Evolutionary conservation across 2,329 filamentous ascomycete genomes (phyloP), one percentile per base, ranked within the genome.

Genomic region (Boeremia exigua): DNA sequence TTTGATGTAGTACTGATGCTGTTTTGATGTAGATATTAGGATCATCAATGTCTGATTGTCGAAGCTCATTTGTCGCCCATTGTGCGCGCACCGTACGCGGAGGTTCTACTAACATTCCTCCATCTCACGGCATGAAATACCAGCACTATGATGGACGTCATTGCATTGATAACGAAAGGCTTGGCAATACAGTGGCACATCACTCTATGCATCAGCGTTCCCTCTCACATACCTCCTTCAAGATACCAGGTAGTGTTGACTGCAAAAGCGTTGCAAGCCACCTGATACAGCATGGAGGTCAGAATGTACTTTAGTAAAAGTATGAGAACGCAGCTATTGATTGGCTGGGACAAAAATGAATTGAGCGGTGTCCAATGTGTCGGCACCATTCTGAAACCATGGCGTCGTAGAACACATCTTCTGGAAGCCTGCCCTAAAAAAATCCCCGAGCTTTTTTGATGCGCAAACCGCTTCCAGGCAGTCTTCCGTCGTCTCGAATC

Each of bases 331-430:
- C 14, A 14, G 6, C 4, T 11, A 10, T 23, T 50, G 32, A 51
- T 56, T 34, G 47, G 42, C 5, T 32, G 3, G 11, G 7, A 37
- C 11, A 11, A 14, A 7, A 15, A 15, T 37, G 37, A 33, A 40
- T n/a, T 45, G 28, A 28, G 34, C 25, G 27, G 36, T 48, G 15
- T 9, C 42, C 54, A 56, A 52, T 40, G 56, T 36, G 43, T 56
- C 60, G 60, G 60, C 56, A 53, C 25, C 32, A 56, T 48, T 56
- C 17, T 56, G 60, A 63, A 65, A 56, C 54, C 36, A 32, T 43
- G 43, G 52, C 56, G 54, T 29, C 46, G 49, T 46, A 46, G 46
- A 54, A 52, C 42, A 48, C 17, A 43, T 58, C 32, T 65, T 61
- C 58, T 60, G 40, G 60, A 61, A 63, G 50, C 34, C 33, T 47